These are phyloP conservation scores for Termitomyces sp. DNA, from an alignment of 768 basidiomycete species.

Conservation along the genomic window DNA sequence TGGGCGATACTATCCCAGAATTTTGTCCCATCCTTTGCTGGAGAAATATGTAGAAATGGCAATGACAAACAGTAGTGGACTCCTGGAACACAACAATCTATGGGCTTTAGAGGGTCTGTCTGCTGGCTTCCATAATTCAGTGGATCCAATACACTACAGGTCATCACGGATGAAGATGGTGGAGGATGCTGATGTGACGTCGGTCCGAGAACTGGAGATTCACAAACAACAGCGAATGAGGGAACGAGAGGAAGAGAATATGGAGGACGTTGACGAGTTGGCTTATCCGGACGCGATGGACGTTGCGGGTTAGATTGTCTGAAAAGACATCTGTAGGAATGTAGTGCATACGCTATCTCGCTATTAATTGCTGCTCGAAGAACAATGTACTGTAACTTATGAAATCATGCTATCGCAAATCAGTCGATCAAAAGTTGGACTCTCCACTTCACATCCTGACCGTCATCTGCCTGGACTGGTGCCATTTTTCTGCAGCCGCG, in stretches of 20 bases:
- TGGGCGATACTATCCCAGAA: slow-evolving; percentile 77
- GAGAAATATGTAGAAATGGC: slow-evolving; percentile 35
- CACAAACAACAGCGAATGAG: slow-evolving; percentile 30
- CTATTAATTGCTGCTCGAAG: neutral
- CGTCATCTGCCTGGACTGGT: slow-evolving; percentile 16
- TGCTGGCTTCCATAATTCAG: slow-evolving; percentile 62
- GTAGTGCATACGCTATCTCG: neutral
- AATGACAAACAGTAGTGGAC: slow-evolving; percentile 26
- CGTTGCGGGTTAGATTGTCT: slow-evolving; percentile 8
- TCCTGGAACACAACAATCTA: slow-evolving; percentile 46
- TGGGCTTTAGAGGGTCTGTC: slow-evolving; percentile 73
- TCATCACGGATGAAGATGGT: slow-evolving; percentile 51
- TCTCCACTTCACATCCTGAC: slow-evolving; percentile 1
- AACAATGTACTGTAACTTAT: neutral
- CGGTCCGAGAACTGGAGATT: slow-evolving; percentile 36
- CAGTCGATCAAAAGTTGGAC: slow-evolving; percentile 13
- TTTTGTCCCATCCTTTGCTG: slow-evolving; percentile 65
- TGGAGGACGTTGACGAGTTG: slow-evolving; percentile 14
- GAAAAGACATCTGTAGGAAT: neutral
- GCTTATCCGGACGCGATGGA: slow-evolving; percentile 17
- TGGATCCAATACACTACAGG: slow-evolving; percentile 65
- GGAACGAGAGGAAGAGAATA: slow-evolving; percentile 20
- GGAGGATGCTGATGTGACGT: slow-evolving; percentile 54
- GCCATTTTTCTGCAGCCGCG: slow-evolving; percentile 12
- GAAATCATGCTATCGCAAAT: slow-evolving; percentile 4